phyloP scores from a whole-genome alignment of 2,329 filamentous ascomycete genomes.

The Coleophoma cylindrospora region DNA sequence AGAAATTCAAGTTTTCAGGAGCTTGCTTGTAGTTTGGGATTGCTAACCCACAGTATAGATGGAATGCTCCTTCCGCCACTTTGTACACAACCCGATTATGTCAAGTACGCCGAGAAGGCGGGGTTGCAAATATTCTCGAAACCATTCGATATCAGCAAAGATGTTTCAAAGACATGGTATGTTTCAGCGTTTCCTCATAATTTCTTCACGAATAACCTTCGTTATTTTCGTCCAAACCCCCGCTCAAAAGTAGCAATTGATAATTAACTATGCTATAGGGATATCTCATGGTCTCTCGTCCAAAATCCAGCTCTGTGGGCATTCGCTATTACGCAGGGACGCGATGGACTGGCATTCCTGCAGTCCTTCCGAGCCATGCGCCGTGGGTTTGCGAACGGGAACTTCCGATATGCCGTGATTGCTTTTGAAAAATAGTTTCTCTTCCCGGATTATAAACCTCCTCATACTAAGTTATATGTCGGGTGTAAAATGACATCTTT shows the following conservation, averaged over 20 bases:
- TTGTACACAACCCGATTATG: slow-evolving; percentile 47
- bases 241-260: background rate
- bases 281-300: slow-evolving; percentile 56
- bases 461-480: no score
- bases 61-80: slow-evolving; percentile 56
- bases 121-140: slow-evolving; percentile 39
- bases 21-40: background rate
- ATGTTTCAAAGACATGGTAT: slow-evolving; percentile 56
- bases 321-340: slow-evolving; percentile 53
- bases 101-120: slow-evolving; percentile 41
- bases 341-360: slow-evolving; percentile 55
- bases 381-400: slow-evolving; percentile 52
- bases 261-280: slow-evolving; percentile 34
- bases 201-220: no score
- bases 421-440: slow-evolving; percentile 40
- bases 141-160: slow-evolving; percentile 51
- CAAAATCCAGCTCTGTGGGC: slow-evolving; percentile 57
- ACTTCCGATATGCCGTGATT: slow-evolving; percentile 54
- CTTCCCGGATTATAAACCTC: no score
- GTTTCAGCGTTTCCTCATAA: slow-evolving; percentile 12
- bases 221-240: background rate
- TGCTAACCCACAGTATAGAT: slow-evolving; percentile 29
- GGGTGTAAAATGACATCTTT: no score
- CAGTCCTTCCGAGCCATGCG: slow-evolving; percentile 58
- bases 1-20: background rate